Conservation (phyloP, 306 rosid genomes). For the Hippophae tibetana region DNA sequence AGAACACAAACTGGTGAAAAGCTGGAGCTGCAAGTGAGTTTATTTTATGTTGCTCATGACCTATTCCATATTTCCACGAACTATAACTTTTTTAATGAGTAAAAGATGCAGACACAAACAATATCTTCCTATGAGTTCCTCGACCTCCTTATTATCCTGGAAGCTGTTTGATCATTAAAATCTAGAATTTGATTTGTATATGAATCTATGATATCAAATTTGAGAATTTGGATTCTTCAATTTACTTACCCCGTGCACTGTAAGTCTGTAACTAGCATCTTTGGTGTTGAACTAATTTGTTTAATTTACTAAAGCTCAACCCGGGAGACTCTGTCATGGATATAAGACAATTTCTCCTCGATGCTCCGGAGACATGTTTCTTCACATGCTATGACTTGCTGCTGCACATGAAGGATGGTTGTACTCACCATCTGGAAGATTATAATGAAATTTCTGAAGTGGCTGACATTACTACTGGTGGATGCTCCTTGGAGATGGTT, state of each 20-base stretch:
- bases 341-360: slow-evolving; percentile 90
- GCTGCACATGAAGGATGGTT: slow-evolving; percentile 78
- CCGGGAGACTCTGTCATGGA: slow-evolving; percentile 99
- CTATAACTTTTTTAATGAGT: not conserved
- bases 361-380: slow-evolving; percentile 97
- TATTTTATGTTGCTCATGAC: slow-evolving; percentile 1
- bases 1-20: slow-evolving; percentile 89
- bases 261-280: not conserved
- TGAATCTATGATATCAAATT: not conserved
- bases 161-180: not conserved
- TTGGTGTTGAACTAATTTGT: slow-evolving; percentile 12
- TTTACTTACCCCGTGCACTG: not conserved
- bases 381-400: slow-evolving; percentile 90
- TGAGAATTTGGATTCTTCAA: not conserved
- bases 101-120: not conserved
- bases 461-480: slow-evolving; percentile 92
- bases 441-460: slow-evolving; percentile 94
- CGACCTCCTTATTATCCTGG: not conserved
- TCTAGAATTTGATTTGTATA: not conserved
- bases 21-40: slow-evolving; percentile 90
- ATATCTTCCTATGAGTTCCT: slow-evolving; percentile 3
- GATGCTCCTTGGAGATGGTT: slow-evolving; percentile 96
- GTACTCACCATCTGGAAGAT: slow-evolving; percentile 75
- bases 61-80: not conserved
- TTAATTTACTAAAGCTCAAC: slow-evolving; percentile 54